Conservation (phyloP, 306 rosid genomes). For the Trichosanthes cucumerina region DNA sequence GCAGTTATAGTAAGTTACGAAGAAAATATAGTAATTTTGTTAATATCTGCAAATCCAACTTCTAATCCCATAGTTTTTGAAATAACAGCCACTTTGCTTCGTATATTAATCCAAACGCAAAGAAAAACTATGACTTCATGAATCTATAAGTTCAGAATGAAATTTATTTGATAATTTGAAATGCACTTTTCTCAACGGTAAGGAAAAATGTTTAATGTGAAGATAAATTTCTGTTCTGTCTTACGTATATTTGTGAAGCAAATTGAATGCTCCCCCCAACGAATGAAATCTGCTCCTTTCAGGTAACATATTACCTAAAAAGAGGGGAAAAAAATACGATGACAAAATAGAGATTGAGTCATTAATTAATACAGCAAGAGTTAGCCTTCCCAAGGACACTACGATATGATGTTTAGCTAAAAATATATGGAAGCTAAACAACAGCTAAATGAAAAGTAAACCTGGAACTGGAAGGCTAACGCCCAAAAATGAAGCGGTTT, state of each 20-base stretch:
- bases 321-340: background rate
- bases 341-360: background rate
- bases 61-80: background rate
- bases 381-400: slow-evolving; percentile 9
- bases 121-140: background rate
- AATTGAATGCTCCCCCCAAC: slow-evolving; percentile 3
- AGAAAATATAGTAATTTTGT: background rate
- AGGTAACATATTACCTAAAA: background rate
- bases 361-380: background rate
- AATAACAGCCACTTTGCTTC: background rate
- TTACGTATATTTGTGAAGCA: background rate
- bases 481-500: slow-evolving; percentile 3
- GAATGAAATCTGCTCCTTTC: background rate
- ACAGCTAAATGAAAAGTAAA: background rate
- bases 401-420: background rate
- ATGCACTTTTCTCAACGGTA: background rate
- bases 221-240: background rate
- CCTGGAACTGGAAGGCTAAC: background rate
- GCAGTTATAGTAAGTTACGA: background rate
- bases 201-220: background rate
- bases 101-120: background rate
- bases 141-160: background rate
- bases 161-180: background rate
- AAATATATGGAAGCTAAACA: slow-evolving; percentile 1
- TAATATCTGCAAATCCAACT: background rate